Evolutionary conservation across 1,284 basidiomycete species (phyloP), one percentile per base, ranked within the genome.

Genomic region (Singerocomus rubriflavus): DNA sequence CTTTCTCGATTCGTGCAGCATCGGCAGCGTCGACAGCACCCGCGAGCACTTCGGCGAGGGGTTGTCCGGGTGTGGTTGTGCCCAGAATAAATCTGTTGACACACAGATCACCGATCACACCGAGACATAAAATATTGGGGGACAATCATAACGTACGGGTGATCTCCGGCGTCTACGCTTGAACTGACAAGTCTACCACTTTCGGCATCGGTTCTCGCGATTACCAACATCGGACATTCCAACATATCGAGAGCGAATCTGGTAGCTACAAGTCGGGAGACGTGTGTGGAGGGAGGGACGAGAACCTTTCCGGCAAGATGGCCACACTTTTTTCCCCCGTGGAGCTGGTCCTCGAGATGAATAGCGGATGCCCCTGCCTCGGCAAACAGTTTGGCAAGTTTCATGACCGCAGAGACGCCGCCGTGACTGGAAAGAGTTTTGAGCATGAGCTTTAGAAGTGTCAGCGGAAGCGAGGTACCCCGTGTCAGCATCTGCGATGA

Each of bases 351-450:
- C 69, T 96, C 93, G 44, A 96, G 73, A 70, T 96, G 93, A 52
- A 96, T 91, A 29, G 81, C 93, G 12, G 93, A 81, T 4, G 91
- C 89, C 46, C 93, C 93, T 80, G 91, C 89, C 74, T 96, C 93
- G 27, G 91, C 93, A 64, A 96, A 96, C 34, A 93, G 76, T 68
- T 95, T 96, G 43, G 81, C 81, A n/a, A 96, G 80, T 75, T 98
- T 98, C 91, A 99, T 95, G 45, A 98, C 93, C 33, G 95, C 86
- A 27, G 95, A 97, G 8, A 93, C 78, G 52, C 95, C 96, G 58
- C 92, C 93, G 65, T 96, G 89, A 25, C 90, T 93, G 51, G 30
- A 6, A 8, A 21, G 4, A 33, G 14, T 12, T 26, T 42, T 66
- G 37, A 65, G 56, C 11, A 16, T 35, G 29, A 39, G 21, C 36